phyloP scores from a whole-genome alignment of 73 alveolate genomes.

The Paramecium sexaurelia region DNA sequence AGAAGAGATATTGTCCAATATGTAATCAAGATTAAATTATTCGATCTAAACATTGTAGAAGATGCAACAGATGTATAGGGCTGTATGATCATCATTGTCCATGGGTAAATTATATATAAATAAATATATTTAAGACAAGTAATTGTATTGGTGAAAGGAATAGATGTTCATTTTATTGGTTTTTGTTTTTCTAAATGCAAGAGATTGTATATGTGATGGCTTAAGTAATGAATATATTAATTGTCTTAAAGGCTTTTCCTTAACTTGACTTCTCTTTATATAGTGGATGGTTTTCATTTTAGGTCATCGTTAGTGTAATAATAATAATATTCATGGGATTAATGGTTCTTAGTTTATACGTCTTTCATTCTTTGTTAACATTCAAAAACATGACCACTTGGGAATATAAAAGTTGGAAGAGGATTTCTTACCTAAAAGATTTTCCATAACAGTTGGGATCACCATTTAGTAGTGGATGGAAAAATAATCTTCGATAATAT shows the following conservation, averaged over 20 bases:
- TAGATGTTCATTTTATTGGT: conserved; percentile 66
- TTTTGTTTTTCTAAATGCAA: conserved; percentile 20
- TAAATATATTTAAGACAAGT: not conserved
- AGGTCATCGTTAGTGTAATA: not conserved
- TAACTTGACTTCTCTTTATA: not conserved
- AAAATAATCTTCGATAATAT: conserved; percentile 34
- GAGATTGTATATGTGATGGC: not conserved
- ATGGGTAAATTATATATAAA: conserved; percentile 3
- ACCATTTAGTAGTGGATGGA: conserved; percentile 60
- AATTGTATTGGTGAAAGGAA: conserved; percentile 62
- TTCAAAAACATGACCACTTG: conserved; percentile 54
- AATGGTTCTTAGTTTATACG: conserved; percentile 52
- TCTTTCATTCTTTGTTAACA: conserved; percentile 49
- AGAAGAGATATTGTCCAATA: not conserved
- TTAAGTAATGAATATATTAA: not conserved
- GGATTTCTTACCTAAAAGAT: conserved; percentile 58
- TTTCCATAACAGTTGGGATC: conserved; percentile 57
- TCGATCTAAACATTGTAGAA: conserved; percentile 19
- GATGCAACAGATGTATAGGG: conserved; percentile 2
- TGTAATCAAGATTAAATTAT: not conserved
- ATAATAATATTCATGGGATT: not conserved
- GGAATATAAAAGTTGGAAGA: conserved; percentile 63
- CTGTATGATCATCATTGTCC: conserved; percentile 51
- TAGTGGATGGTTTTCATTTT: not conserved
- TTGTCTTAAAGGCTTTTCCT: not conserved